Evolutionary conservation across 345 rosid species (phyloP).

Genomic region (Eucalyptus pauciflora): DNA sequence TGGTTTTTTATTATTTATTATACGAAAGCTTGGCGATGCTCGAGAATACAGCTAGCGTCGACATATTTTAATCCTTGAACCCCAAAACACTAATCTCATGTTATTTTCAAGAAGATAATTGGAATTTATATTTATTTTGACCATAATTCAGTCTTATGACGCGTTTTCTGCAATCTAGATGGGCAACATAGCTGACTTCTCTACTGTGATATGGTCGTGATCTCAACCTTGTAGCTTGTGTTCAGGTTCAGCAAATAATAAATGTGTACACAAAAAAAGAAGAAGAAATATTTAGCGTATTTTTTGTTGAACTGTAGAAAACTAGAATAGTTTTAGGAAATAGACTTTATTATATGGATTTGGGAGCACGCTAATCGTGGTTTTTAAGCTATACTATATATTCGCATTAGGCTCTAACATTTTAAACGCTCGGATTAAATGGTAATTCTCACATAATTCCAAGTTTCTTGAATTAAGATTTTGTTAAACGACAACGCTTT

Average conservation of each 20-base stretch:
- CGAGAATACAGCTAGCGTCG: not conserved
- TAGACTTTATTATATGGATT: not conserved
- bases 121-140: not conserved
- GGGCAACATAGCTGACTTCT: not conserved
- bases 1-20: not conserved
- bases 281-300: not conserved
- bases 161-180: not conserved
- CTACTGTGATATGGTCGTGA: not conserved
- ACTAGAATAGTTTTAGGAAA: not conserved
- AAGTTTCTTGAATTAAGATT: not conserved
- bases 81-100: not conserved
- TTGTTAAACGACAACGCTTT: not conserved
- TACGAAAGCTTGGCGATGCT: not conserved
- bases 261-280: not conserved
- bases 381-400: not conserved
- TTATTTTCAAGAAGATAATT: not conserved
- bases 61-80: not conserved
- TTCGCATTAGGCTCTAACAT: not conserved
- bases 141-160: not conserved
- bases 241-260: not conserved
- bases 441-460: not conserved
- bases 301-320: not conserved
- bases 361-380: not conserved
- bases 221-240: not conserved
- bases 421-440: not conserved